phyloP scores from a whole-genome alignment of 164 flowering plant species.

The Magnolia sinica region DNA sequence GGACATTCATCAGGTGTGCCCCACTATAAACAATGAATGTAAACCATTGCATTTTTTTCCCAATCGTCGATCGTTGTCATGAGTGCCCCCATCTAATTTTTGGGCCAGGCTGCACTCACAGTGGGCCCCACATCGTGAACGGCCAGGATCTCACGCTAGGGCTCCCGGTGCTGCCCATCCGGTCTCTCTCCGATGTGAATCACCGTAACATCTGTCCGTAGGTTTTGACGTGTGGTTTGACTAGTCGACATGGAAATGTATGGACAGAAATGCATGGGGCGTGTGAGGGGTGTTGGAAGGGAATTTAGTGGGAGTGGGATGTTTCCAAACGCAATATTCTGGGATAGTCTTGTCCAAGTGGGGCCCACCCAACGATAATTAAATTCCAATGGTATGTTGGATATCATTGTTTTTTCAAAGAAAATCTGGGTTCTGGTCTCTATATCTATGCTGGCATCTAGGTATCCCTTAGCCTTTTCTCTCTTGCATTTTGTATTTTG shows the following conservation, averaged over 20 bases:
- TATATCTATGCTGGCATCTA: neutral
- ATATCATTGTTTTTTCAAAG: conserved; percentile 11
- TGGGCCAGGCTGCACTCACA: too few species aligned
- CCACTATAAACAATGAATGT: too few species aligned
- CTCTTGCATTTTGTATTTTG: neutral
- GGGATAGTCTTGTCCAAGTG: conserved; percentile 20
- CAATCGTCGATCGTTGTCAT: neutral
- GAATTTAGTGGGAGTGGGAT: conserved; percentile 20
- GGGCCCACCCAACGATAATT: conserved; percentile 1
- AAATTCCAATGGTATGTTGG: conserved; percentile 10
- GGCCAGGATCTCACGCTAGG: too few species aligned
- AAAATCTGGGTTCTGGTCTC: neutral
- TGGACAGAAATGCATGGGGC: conserved; percentile 5
- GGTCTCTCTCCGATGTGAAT: too few species aligned
- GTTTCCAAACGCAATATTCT: conserved; percentile 29
- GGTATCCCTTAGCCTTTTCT: neutral
- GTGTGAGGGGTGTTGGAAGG: conserved; percentile 2
- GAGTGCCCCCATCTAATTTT: neutral
- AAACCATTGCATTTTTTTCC: neutral
- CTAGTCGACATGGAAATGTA: neutral
- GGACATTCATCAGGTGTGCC: too few species aligned
- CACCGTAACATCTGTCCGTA: neutral
- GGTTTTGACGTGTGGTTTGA: neutral
- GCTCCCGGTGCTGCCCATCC: too few species aligned
- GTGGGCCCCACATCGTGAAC: too few species aligned